Conservation (phyloP, 108 stramenopile genomes). For the Cyclotella cryptica region DNA sequence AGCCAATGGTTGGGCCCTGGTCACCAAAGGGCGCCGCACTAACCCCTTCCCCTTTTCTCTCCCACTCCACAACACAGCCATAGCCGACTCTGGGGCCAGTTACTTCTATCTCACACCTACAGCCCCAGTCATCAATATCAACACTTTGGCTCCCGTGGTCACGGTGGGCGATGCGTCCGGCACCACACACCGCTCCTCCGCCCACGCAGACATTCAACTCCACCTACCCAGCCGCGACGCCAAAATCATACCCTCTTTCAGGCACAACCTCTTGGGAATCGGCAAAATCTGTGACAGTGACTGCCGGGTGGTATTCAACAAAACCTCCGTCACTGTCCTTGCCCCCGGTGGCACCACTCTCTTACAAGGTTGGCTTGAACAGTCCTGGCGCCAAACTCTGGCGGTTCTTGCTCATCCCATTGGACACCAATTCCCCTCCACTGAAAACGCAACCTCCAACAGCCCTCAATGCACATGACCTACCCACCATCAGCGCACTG, state of each 20-base stretch:
- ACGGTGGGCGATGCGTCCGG: conserved; percentile 1
- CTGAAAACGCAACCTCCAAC: background rate
- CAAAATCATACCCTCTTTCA: conserved; percentile 26
- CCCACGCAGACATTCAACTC: background rate
- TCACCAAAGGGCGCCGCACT: background rate
- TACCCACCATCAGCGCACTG: background rate
- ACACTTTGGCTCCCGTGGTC: background rate
- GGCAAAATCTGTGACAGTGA: background rate
- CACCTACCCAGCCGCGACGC: background rate
- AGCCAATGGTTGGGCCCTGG: background rate
- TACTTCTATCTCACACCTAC: conserved; percentile 6
- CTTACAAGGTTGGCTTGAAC: background rate
- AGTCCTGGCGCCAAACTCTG: background rate
- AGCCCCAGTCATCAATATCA: conserved; percentile 4
- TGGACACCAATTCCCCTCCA: background rate
- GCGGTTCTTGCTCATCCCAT: background rate
- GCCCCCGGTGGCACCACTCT: conserved; percentile 1
- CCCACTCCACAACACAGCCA: background rate
- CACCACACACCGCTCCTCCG: background rate
- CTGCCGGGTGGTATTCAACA: conserved; percentile 4
- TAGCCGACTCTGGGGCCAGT: conserved; percentile 5
- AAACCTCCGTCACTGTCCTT: conserved; percentile 11
- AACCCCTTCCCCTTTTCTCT: background rate
- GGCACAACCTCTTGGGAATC: conserved; percentile 17
- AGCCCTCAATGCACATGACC: background rate